These are phyloP conservation scores for Candida schatavii DNA, from an alignment of 805 yeast species.

Conservation along the genomic window DNA sequence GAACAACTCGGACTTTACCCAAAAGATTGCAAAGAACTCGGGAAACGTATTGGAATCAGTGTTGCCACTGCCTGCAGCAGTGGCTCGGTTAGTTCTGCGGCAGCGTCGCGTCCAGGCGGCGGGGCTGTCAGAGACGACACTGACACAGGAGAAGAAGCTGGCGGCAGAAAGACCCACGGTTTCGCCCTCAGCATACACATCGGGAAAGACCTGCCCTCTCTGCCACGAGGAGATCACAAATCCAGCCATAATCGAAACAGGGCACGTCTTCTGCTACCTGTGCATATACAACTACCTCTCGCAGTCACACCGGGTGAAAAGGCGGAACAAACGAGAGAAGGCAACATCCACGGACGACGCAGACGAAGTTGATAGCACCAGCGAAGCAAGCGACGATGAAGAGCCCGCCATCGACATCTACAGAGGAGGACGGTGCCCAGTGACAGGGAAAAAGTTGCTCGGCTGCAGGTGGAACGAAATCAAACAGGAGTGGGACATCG, in stretches of 20 bases:
- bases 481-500: conserved; percentile 64
- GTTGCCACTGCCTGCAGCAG: conserved; percentile 46
- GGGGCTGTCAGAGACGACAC: conserved; percentile 11
- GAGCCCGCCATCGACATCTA: conserved; percentile 24
- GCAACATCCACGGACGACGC: conserved; percentile 13
- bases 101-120: conserved; percentile 3
- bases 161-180: no score
- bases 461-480: conserved; percentile 67
- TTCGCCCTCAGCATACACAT: conserved; percentile 26
- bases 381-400: conserved; percentile 9
- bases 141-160: conserved; percentile 14
- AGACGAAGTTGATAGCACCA: conserved; percentile 14
- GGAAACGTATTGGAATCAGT: conserved; percentile 45
- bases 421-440: conserved; percentile 77
- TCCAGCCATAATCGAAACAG: conserved; percentile 89
- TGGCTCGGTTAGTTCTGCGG: no score
- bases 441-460: conserved; percentile 67
- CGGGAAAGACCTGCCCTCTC: conserved; percentile 56
- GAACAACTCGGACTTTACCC: conserved; percentile 72
- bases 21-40: conserved; percentile 50
- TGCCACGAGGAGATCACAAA: conserved; percentile 65
- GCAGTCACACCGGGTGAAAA: conserved; percentile 37
- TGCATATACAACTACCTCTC: conserved; percentile 71
- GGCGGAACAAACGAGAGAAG: conserved; percentile 11
- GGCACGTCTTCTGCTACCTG: conserved; percentile 83